A percentile compares a stretch with the other conserved stretches of the same genome.
Evolutionary conservation across 306 rosid species (phyloP).

Genomic region (Citrullus mucosospermus): DNA sequence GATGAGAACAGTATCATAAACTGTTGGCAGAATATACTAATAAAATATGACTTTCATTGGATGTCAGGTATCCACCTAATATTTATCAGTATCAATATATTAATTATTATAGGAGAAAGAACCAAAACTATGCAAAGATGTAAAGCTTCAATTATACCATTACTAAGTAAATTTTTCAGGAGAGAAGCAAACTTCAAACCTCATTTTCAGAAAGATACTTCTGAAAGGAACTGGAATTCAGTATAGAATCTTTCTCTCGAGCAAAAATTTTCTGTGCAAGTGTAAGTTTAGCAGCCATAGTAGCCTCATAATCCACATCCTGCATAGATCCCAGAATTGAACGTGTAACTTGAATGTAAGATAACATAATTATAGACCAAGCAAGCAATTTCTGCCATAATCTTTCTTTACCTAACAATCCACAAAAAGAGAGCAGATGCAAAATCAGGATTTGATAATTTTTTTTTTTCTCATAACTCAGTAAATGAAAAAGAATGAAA

Average conservation of each 20-base stretch:
- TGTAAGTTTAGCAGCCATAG: constrained; percentile 65
- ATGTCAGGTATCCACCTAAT: background rate
- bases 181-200: constrained; percentile 30
- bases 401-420: background rate
- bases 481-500: background rate
- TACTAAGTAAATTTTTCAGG: background rate
- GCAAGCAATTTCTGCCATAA: background rate
- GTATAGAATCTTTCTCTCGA: constrained; percentile 57
- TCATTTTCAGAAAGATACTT: constrained; percentile 63
- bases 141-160: background rate
- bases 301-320: constrained; percentile 91
- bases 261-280: constrained; percentile 71
- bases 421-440: background rate
- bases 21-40: background rate
- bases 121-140: background rate
- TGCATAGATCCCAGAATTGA: constrained; percentile 18
- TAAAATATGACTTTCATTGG: background rate
- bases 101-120: background rate
- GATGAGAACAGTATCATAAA: constrained; percentile 9
- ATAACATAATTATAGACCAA: constrained; percentile 1
- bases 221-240: constrained; percentile 60
- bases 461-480: background rate
- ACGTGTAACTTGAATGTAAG: background rate
- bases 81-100: background rate
- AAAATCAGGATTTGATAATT: background rate